Percentiles rank a stretch among this genome's conserved stretches.
Evolutionary conservation across 768 basidiomycete genomes (phyloP).

Genomic region (Mycena vulgaris): DNA sequence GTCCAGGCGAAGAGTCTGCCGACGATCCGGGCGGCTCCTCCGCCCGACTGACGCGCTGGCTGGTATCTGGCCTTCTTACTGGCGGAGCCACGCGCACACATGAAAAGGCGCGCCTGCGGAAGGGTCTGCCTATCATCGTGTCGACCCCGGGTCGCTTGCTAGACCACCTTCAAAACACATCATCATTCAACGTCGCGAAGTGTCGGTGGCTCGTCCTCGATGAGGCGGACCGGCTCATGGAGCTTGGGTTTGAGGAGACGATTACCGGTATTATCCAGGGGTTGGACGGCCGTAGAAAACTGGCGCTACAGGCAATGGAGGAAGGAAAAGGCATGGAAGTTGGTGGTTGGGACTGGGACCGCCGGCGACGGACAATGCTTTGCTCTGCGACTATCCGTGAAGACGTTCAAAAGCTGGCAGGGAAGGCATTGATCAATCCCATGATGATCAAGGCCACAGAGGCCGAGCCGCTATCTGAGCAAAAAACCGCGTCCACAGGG

Average conservation of each 20-base stretch:
- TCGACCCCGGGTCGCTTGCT: slow-evolving; percentile 95
- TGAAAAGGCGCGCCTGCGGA: slow-evolving; percentile 95
- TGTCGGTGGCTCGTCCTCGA: slow-evolving; percentile 97
- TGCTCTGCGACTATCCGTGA: slow-evolving; percentile 98
- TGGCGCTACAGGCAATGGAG: slow-evolving; percentile 78
- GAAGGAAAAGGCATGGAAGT: slow-evolving; percentile 81
- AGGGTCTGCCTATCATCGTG: slow-evolving; percentile 95
- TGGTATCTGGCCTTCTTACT: slow-evolving; percentile 92
- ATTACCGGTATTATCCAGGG: slow-evolving; percentile 91
- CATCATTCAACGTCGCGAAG: slow-evolving; percentile 93
- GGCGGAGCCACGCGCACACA: slow-evolving; percentile 96
- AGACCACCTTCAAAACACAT: slow-evolving; percentile 96
- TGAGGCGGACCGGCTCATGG: slow-evolving; percentile 98
- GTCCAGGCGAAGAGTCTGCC: slow-evolving; percentile 68
- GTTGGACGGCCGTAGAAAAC: slow-evolving; percentile 84
- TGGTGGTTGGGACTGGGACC: slow-evolving; percentile 89
- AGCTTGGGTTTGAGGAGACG: slow-evolving; percentile 97
- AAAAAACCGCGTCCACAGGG: slow-evolving; percentile 33
- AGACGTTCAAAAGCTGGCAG: slow-evolving; percentile 94
- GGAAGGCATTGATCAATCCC: slow-evolving; percentile 83
- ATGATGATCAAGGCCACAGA: slow-evolving; percentile 86
- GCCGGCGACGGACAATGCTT: slow-evolving; percentile 86
- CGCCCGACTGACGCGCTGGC: slow-evolving; percentile 83
- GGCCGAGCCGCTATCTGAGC: slow-evolving; percentile 53
- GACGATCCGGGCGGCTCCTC: slow-evolving; percentile 62